Percentiles rank a stretch among this genome's conserved stretches.
Evolutionary conservation across 768 basidiomycete species (phyloP).

Genomic region (Suillus ampliporus): DNA sequence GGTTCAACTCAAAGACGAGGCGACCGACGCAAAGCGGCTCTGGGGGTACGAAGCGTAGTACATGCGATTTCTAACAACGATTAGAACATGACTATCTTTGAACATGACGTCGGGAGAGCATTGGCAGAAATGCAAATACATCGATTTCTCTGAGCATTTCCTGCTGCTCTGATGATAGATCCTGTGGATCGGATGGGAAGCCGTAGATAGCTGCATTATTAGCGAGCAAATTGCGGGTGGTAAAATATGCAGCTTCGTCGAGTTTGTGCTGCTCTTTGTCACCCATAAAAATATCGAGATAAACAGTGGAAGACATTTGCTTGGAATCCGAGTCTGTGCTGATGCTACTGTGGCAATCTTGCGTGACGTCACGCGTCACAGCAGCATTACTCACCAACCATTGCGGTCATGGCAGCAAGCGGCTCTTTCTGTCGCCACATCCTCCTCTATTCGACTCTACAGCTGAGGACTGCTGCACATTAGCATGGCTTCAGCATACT

Average conservation of each 20-base stretch:
- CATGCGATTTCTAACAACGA: constrained; percentile 31
- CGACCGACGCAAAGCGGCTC: constrained; percentile 46
- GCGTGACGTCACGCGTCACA: constrained; percentile 34
- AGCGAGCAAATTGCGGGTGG: constrained; percentile 38
- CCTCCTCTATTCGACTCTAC: constrained; percentile 9
- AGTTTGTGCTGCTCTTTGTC: constrained; percentile 34
- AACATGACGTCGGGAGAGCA: constrained; percentile 24
- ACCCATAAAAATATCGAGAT: constrained; percentile 51
- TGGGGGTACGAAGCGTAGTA: constrained; percentile 43
- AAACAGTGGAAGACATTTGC: constrained; percentile 22
- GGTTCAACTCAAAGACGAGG: constrained; percentile 47
- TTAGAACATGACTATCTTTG: constrained; percentile 3
- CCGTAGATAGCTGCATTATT: constrained; percentile 49
- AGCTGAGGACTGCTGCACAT: constrained; percentile 18
- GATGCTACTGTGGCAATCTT: constrained; percentile 20
- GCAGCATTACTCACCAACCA: constrained; percentile 7
- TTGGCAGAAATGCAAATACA: constrained; percentile 42
- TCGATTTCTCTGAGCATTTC: constrained; percentile 51
- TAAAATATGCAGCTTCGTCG: constrained; percentile 37
- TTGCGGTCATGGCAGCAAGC: constrained; percentile 5
- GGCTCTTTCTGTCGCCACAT: constrained; percentile 13
- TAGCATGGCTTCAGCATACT: constrained; percentile 82
- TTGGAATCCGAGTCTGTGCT: background rate
- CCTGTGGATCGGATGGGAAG: constrained; percentile 43
- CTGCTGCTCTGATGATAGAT: constrained; percentile 48